Evolutionary conservation across 305 asterid species (phyloP).

Genomic region (Salvia sclarea): DNA sequence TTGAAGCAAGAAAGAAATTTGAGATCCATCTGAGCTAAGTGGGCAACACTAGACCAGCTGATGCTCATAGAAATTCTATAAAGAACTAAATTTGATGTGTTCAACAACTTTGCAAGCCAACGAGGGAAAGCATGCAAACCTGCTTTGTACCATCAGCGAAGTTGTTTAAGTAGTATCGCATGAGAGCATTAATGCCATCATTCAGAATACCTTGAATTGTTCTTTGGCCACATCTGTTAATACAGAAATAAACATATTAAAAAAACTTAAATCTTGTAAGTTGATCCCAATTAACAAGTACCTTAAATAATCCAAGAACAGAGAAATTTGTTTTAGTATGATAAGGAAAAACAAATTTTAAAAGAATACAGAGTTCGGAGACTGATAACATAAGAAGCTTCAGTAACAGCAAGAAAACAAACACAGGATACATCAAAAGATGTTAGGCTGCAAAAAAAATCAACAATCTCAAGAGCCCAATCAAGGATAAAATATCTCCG

Average conservation of each 20-base stretch:
- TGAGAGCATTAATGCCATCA: constrained; percentile 87
- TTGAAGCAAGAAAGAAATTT: constrained; percentile 6
- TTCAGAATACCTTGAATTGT: constrained; percentile 78
- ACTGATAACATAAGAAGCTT: constrained; percentile 5
- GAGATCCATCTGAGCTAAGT: constrained; percentile 27
- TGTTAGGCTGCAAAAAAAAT: background rate
- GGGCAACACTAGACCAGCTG: constrained; percentile 13
- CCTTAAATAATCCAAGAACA: background rate
- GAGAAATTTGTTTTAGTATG: background rate
- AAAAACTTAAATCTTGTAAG: background rate
- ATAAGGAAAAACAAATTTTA: background rate
- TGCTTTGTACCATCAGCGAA: constrained; percentile 96
- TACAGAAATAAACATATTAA: constrained; percentile 5
- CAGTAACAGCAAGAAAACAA: constrained; percentile 6
- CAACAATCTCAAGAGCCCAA: constrained; percentile 21
- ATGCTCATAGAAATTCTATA: constrained; percentile 17
- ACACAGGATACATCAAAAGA: background rate
- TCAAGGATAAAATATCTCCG: background rate
- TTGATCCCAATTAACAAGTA: constrained; percentile 2
- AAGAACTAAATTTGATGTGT: constrained; percentile 17
- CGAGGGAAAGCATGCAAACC: constrained; percentile 51
- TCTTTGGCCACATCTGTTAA: constrained; percentile 77
- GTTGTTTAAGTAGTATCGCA: constrained; percentile 96
- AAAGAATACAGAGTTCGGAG: constrained; percentile 6
- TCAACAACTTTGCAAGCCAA: constrained; percentile 27